phyloP scores from a whole-genome alignment of 495 filamentous ascomycete genomes.

The Podospora fimiseda region DNA sequence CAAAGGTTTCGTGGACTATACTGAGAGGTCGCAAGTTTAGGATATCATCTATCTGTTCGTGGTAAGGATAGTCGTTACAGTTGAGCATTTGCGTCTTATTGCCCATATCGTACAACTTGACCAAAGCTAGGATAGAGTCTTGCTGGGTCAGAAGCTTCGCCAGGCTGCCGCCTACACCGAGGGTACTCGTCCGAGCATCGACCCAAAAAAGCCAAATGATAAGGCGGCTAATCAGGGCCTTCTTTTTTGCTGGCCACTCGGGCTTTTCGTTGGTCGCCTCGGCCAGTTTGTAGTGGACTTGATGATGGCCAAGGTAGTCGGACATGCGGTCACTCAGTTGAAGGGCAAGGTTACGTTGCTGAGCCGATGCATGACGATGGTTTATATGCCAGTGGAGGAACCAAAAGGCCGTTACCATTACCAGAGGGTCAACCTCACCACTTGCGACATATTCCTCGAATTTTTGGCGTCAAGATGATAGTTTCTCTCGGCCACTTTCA shows the following conservation, averaged over 20 bases:
- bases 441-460: neutral
- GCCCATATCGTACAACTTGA: slow-evolving; percentile 18
- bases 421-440: slow-evolving; percentile 7
- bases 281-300: slow-evolving; percentile 7
- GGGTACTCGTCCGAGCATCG: slow-evolving; percentile 21
- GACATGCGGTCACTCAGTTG: slow-evolving; percentile 14
- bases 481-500: slow-evolving; percentile 8
- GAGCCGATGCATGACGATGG: slow-evolving; percentile 5
- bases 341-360: neutral
- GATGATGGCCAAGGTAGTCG: slow-evolving; percentile 5
- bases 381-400: slow-evolving; percentile 19
- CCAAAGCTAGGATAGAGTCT: slow-evolving; percentile 5
- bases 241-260: neutral
- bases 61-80: slow-evolving; percentile 43
- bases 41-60: slow-evolving; percentile 44
- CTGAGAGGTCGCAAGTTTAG: slow-evolving; percentile 30
- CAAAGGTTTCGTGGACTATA: slow-evolving; percentile 38
- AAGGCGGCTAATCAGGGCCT: slow-evolving; percentile 20
- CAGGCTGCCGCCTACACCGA: slow-evolving; percentile 22
- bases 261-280: neutral
- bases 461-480: slow-evolving; percentile 9
- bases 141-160: slow-evolving; percentile 13
- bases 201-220: slow-evolving; percentile 25
- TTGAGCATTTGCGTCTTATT: slow-evolving; percentile 13
- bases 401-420: slow-evolving; percentile 18